Percentiles rank a stretch among this genome's conserved stretches.
phyloP scores from a whole-genome alignment of 257 asterid genomes.

The Nicotiana obtusifolia region DNA sequence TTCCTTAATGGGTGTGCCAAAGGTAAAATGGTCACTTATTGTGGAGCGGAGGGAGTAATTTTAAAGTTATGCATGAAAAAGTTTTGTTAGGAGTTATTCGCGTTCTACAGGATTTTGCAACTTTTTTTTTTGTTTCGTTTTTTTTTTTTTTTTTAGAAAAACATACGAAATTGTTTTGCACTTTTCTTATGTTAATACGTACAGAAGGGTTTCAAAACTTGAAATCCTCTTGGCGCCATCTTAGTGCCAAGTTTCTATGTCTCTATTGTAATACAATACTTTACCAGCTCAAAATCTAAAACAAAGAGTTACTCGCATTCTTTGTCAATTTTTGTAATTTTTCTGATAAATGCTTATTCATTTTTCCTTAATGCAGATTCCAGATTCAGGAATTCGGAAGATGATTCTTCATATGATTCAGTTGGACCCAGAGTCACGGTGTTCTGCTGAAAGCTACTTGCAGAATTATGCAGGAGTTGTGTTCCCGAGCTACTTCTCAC shows the following conservation, averaged over 20 bases:
- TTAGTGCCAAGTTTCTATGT: too few relatives aligned
- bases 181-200: too few relatives aligned
- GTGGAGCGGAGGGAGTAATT: background rate
- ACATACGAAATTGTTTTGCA: too few relatives aligned
- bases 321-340: background rate
- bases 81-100: background rate
- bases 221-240: too few relatives aligned
- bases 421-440: constrained; percentile 80
- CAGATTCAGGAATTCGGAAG: constrained; percentile 93
- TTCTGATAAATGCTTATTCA: constrained; percentile 4
- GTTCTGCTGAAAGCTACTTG: constrained; percentile 90
- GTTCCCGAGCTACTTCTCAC: constrained; percentile 92
- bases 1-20: too few relatives aligned
- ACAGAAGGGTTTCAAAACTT: too few relatives aligned
- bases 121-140: background rate
- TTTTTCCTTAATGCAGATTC: constrained; percentile 53
- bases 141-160: too few relatives aligned
- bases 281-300: background rate
- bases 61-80: background rate
- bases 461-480: constrained; percentile 74
- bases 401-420: constrained; percentile 99
- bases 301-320: too few relatives aligned
- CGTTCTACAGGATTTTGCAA: background rate
- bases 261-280: too few relatives aligned
- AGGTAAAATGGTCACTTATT: too few relatives aligned